Percentiles rank a stretch among this genome's conserved stretches.
Conservation (phyloP, 2,329 filamentous ascomycete species). For the Emergomyces pasteurianus region DNA sequence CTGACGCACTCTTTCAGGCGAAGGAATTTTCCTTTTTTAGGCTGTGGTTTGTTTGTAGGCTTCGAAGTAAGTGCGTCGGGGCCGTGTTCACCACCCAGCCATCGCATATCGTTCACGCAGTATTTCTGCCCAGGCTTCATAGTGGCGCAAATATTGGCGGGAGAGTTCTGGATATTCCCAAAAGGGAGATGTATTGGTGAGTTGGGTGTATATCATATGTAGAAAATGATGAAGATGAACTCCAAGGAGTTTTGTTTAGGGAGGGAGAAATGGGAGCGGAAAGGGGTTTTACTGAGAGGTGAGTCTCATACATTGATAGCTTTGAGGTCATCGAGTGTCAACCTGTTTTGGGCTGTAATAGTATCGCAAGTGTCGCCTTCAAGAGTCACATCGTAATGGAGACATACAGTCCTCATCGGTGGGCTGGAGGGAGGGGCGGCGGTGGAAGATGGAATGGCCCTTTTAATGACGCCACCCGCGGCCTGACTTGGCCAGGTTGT, state of each 20-base stretch:
- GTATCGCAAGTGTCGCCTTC: neutral
- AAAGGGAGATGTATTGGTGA: neutral
- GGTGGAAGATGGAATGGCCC: neutral
- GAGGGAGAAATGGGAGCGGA: neutral
- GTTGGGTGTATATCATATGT: neutral
- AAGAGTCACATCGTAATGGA: neutral
- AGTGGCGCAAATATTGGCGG: neutral
- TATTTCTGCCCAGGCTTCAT: neutral
- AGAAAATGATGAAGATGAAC: neutral
- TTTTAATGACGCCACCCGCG: too few species aligned
- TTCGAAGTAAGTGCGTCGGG: neutral
- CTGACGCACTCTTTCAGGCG: neutral
- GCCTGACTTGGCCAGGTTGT: too few species aligned
- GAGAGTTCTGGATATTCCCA: neutral
- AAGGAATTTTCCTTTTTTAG: neutral
- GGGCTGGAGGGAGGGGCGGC: neutral
- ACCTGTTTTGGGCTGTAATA: neutral
- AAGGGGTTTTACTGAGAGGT: neutral
- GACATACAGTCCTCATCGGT: neutral
- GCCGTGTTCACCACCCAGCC: neutral
- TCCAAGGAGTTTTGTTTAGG: neutral
- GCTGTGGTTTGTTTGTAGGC: too few species aligned
- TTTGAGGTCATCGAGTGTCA: neutral
- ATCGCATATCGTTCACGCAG: neutral
- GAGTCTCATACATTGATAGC: neutral